phyloP scores from a whole-genome alignment of 441 rosid genomes.

The Theobroma grandiflorum region DNA sequence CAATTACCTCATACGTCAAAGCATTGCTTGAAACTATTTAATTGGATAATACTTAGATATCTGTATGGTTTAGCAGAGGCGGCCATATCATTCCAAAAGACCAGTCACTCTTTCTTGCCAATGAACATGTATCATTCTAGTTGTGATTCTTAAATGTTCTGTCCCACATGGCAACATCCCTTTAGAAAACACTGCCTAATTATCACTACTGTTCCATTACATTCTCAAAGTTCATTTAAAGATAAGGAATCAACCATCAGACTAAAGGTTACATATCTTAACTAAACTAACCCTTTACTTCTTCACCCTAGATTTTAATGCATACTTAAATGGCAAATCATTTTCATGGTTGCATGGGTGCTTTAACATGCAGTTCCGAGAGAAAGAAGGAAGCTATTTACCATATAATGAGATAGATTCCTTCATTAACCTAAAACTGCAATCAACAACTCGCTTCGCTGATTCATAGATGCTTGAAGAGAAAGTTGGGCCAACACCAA shows the following conservation, averaged over 20 bases:
- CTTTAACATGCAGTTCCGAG: not conserved
- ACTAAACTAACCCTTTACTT: not conserved
- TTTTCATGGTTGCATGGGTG: not conserved
- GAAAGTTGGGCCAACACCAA: constrained; percentile 88
- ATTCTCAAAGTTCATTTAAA: constrained; percentile 6
- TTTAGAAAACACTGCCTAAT: not conserved
- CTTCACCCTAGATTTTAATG: constrained; percentile 3
- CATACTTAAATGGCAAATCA: not conserved
- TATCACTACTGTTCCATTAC: not conserved
- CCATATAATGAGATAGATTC: constrained; percentile 74
- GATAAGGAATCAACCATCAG: not conserved
- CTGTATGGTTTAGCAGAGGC: constrained; percentile 3
- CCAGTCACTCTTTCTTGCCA: not conserved
- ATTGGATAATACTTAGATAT: not conserved
- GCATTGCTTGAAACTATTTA: not conserved
- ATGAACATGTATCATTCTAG: not conserved
- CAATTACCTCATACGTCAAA: not conserved
- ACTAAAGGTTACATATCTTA: not conserved
- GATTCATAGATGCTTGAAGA: constrained; percentile 64
- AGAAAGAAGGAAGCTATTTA: constrained; percentile 31
- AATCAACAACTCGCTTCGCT: constrained; percentile 79
- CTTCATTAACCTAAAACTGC: constrained; percentile 85
- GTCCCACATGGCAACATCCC: not conserved
- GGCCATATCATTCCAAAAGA: not conserved
- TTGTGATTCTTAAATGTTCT: not conserved